These are phyloP conservation scores for Turnera subulata DNA, from an alignment of 345 rosid species.

Conservation along the genomic window DNA sequence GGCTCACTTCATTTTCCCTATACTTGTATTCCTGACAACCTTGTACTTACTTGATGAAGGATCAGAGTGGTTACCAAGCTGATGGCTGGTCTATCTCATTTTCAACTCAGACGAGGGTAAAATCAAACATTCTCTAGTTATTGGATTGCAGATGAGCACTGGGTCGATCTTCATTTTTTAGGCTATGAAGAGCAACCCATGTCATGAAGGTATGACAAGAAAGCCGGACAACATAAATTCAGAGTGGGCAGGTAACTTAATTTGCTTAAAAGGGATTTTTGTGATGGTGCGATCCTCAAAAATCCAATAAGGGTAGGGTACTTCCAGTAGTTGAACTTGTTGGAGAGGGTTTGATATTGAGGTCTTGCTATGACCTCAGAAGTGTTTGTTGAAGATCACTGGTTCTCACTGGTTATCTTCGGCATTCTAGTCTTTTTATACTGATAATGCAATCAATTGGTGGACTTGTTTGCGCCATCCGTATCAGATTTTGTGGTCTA, in stretches of 20 bases:
- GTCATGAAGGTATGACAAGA: neutral
- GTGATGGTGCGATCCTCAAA: neutral
- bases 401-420: too few species aligned
- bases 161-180: neutral
- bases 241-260: neutral
- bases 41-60: neutral
- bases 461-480: too few species aligned
- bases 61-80: conserved; percentile 1
- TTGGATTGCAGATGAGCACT: conserved; percentile 5
- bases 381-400: too few species aligned
- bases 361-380: too few species aligned
- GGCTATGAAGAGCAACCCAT: conserved; percentile 4
- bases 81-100: neutral
- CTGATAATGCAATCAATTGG: too few species aligned
- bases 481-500: too few species aligned
- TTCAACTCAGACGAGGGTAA: neutral
- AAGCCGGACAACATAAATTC: neutral
- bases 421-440: too few species aligned
- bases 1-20: too few species aligned
- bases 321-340: too few species aligned
- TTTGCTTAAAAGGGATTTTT: neutral
- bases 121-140: neutral
- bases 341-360: too few species aligned
- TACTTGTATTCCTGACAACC: neutral
- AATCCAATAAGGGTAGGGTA: neutral